phyloP scores from a whole-genome alignment of 1,139 yeast species.

The Debaryomyces nepalensis region DNA sequence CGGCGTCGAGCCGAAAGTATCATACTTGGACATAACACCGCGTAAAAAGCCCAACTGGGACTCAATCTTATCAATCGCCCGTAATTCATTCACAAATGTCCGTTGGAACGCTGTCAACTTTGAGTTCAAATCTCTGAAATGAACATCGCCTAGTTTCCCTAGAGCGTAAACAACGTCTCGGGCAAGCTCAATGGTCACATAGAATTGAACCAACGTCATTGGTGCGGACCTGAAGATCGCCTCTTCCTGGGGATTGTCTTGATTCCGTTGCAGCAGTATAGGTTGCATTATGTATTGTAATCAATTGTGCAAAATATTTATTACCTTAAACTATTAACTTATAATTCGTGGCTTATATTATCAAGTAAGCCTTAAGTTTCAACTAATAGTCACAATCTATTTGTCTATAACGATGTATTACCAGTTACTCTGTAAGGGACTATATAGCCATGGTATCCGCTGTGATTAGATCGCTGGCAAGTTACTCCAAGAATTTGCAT shows the following conservation, averaged over 20 bases:
- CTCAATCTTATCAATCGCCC: conserved; percentile 49
- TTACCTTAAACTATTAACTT: not conserved
- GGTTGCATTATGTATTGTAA: conserved; percentile 3
- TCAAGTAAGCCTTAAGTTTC: not conserved
- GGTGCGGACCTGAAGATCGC: conserved; percentile 77
- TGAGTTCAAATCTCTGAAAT: conserved; percentile 86
- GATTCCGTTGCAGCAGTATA: conserved; percentile 7
- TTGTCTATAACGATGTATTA: not conserved
- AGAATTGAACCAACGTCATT: conserved; percentile 90
- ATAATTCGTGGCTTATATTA: not conserved
- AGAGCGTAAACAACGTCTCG: conserved; percentile 82
- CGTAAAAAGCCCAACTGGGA: conserved; percentile 34
- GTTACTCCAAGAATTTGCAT: not conserved
- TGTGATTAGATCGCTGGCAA: conserved; percentile 5
- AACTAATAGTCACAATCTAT: conserved; percentile 1
- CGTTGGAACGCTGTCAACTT: conserved; percentile 83
- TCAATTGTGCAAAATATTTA: not conserved
- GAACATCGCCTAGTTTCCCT: conserved; percentile 83
- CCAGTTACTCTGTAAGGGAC: not conserved
- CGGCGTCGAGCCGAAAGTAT: conserved; percentile 31
- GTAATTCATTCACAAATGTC: conserved; percentile 80
- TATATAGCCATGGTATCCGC: not conserved
- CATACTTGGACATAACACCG: conserved; percentile 42
- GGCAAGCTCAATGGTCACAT: conserved; percentile 88
- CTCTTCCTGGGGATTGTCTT: conserved; percentile 19